Conservation (phyloP, 2,329 filamentous ascomycete species). For the Stemphylium vesicarium region DNA sequence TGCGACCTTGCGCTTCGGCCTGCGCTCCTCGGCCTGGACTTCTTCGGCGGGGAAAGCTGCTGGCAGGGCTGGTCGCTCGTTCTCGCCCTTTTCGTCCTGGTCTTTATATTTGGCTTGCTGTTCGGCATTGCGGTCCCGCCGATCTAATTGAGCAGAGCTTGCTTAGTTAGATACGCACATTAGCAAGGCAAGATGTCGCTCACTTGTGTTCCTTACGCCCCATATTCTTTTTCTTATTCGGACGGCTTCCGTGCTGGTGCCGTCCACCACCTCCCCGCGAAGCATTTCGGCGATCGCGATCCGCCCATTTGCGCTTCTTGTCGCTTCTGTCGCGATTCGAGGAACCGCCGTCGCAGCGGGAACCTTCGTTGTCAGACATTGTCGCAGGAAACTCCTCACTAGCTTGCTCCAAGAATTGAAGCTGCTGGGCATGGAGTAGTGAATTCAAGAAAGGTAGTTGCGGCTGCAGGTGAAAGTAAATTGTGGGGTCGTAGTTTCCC, state of each 20-base stretch:
- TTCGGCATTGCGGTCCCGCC: slow-evolving; percentile 53
- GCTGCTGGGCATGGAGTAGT: slow-evolving; percentile 31
- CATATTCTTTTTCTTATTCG: slow-evolving; percentile 69
- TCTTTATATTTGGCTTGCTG: slow-evolving; percentile 50
- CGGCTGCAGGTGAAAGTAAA: slow-evolving; percentile 9
- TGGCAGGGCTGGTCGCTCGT: slow-evolving; percentile 58
- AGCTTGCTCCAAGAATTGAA: slow-evolving; percentile 30
- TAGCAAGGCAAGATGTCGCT: slow-evolving; percentile 29
- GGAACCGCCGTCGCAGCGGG: slow-evolving; percentile 30
- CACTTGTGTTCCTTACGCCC: slow-evolving; percentile 71
- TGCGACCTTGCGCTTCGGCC: slow-evolving; percentile 94
- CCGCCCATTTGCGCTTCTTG: slow-evolving; percentile 43
- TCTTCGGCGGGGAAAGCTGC: slow-evolving; percentile 75
- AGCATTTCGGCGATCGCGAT: slow-evolving; percentile 31
- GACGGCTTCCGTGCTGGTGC: slow-evolving; percentile 48
- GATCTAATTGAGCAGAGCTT: slow-evolving; percentile 56
- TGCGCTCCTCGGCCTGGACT: slow-evolving; percentile 83
- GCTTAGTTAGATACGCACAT: slow-evolving; percentile 50
- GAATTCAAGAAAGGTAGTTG: slow-evolving; percentile 2
- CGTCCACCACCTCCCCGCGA: slow-evolving; percentile 41
- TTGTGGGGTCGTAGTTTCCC: slow-evolving; percentile 21
- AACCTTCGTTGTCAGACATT: slow-evolving; percentile 32
- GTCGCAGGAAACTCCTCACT: slow-evolving; percentile 24
- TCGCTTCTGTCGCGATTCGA: slow-evolving; percentile 36
- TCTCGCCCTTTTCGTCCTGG: slow-evolving; percentile 44